Percentiles rank a stretch among this genome's conserved stretches.
phyloP scores from a whole-genome alignment of 2,329 filamentous ascomycete genomes.

The Claviceps africana region DNA sequence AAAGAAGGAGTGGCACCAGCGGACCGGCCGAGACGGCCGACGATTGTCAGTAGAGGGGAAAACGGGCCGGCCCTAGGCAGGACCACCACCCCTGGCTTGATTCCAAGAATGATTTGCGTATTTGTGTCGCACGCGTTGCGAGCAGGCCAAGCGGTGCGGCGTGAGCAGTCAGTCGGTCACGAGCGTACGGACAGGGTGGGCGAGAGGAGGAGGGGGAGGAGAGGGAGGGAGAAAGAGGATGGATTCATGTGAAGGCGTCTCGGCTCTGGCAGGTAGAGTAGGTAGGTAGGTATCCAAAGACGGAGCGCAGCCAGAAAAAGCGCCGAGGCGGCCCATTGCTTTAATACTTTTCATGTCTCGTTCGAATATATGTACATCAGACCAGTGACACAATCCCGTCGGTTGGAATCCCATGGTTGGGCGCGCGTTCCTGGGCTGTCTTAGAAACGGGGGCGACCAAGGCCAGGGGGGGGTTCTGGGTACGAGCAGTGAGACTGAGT shows the following conservation, averaged over 20 bases:
- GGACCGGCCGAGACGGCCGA: background rate
- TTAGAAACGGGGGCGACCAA: background rate
- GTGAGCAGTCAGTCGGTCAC: background rate
- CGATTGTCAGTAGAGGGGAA: background rate
- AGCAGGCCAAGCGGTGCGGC: conserved; percentile 1
- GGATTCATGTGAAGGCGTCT: background rate
- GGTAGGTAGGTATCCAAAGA: background rate
- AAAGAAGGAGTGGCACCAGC: background rate
- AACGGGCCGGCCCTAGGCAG: conserved; percentile 2
- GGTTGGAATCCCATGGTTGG: background rate
- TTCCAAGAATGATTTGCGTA: background rate
- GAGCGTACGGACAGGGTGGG: background rate
- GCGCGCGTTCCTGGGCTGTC: background rate
- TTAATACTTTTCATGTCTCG: background rate
- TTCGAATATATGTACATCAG: background rate
- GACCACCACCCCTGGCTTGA: background rate
- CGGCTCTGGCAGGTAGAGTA: background rate
- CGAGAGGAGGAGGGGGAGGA: background rate
- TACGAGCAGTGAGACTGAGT: background rate
- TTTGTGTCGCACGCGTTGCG: background rate
- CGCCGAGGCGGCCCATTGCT: background rate
- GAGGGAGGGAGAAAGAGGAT: background rate
- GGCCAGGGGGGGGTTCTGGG: background rate
- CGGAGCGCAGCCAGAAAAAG: background rate
- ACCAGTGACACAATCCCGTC: background rate